phyloP scores from a whole-genome alignment of 805 yeast species.

The Candida gorgasii region DNA sequence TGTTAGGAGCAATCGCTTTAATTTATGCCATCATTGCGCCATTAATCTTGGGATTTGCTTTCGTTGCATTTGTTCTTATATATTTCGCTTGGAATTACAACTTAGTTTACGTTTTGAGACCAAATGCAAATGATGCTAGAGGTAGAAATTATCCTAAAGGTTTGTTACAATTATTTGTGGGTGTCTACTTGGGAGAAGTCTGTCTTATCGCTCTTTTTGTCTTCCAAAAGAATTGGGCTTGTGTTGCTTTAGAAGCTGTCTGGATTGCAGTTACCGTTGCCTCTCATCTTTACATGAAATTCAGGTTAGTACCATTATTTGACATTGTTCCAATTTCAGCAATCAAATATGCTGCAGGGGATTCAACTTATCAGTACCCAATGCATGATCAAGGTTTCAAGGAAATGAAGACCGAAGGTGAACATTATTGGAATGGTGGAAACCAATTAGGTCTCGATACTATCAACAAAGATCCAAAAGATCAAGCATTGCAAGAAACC shows the following conservation, averaged over 20 bases:
- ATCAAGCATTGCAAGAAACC: constrained; percentile 20
- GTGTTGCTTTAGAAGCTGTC: constrained; percentile 69
- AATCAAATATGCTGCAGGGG: constrained; percentile 47
- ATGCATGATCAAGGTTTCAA: constrained; percentile 61
- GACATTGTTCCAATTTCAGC: constrained; percentile 74
- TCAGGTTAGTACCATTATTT: constrained; percentile 60
- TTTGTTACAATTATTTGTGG: constrained; percentile 70
- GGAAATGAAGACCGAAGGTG: constrained; percentile 56
- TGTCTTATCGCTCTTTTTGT: constrained; percentile 72
- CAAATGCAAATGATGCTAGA: constrained; percentile 57
- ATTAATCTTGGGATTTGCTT: constrained; percentile 65
- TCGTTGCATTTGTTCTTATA: constrained; percentile 54
- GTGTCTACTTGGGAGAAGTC: constrained; percentile 68
- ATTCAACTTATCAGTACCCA: constrained; percentile 53
- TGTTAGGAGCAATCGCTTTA: constrained; percentile 70
- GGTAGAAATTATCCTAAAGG: constrained; percentile 77
- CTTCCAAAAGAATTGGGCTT: constrained; percentile 77
- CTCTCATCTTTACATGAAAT: constrained; percentile 59
- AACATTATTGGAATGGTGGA: constrained; percentile 47
- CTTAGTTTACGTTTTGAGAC: constrained; percentile 61
- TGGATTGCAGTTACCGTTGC: constrained; percentile 56
- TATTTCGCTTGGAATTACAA: constrained; percentile 66
- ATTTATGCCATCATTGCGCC: constrained; percentile 82
- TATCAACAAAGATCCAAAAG: constrained; percentile 12
- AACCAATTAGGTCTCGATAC: constrained; percentile 38